These are phyloP conservation scores for Botrytis galanthina DNA, from an alignment of 2,329 filamentous ascomycete genomes.

Conservation along the genomic window DNA sequence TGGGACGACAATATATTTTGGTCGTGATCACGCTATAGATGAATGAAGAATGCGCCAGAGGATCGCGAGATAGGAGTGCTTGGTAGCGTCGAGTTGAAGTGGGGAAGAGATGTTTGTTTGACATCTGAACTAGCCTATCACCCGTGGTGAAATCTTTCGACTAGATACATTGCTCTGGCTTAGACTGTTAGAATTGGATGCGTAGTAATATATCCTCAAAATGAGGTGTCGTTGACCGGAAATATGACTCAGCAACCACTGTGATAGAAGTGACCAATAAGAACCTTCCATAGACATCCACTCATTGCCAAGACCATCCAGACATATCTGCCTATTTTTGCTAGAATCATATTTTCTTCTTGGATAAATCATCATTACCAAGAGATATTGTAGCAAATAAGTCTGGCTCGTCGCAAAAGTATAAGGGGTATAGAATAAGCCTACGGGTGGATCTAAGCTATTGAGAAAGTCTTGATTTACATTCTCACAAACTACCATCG, in stretches of 20 bases:
- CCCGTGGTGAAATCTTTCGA: accelerated
- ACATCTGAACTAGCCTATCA: background rate
- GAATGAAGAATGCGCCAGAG: constrained; percentile 43
- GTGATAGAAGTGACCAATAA: constrained; percentile 16
- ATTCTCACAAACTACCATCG: background rate
- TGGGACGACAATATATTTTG: constrained; percentile 58
- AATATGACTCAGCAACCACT: background rate
- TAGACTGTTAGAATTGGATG: background rate
- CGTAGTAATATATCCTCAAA: background rate
- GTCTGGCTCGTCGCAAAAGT: background rate
- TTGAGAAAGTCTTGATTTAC: background rate
- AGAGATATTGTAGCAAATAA: accelerated
- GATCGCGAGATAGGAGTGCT: constrained; percentile 39
- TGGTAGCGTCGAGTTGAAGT: background rate
- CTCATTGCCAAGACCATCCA: background rate
- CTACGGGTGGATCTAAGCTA: background rate
- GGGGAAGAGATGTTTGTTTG: background rate
- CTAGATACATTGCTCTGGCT: accelerated
- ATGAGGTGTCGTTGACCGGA: background rate
- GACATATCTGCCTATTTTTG: background rate
- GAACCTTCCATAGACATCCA: background rate
- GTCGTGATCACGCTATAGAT: constrained; percentile 51
- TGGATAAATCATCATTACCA: background rate
- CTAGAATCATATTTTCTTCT: no score
- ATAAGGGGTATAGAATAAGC: background rate